phyloP scores from a whole-genome alignment of 2,329 filamentous ascomycete species.

The Emmonsiellopsis sp. region DNA sequence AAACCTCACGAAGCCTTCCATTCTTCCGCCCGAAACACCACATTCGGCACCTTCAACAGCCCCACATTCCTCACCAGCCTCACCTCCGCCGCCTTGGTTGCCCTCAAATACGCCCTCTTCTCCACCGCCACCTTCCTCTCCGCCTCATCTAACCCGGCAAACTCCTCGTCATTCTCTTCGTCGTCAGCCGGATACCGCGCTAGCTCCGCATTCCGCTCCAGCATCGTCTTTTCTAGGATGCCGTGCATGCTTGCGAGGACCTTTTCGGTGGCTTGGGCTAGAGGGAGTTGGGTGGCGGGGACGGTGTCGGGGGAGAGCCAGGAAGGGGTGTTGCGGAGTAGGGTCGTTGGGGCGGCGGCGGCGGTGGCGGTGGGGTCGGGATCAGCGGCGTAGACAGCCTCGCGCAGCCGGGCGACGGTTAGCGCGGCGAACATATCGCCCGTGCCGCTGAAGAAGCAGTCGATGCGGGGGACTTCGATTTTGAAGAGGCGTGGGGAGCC shows the following conservation, averaged over 20 bases:
- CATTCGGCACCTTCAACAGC: slow-evolving; percentile 56
- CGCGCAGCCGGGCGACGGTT: slow-evolving; percentile 75
- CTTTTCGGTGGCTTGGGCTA: slow-evolving; percentile 75
- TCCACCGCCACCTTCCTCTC: slow-evolving; percentile 37
- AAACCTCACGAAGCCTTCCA: slow-evolving; percentile 10
- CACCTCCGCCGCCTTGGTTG: slow-evolving; percentile 81
- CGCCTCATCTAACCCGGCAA: slow-evolving; percentile 22
- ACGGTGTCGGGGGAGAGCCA: slow-evolving; percentile 76
- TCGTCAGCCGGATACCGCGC: slow-evolving; percentile 19
- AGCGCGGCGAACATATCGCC: slow-evolving; percentile 98
- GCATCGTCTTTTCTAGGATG: slow-evolving; percentile 59
- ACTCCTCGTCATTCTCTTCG: slow-evolving; percentile 9
- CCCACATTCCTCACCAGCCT: slow-evolving; percentile 66
- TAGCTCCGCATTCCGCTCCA: slow-evolving; percentile 58
- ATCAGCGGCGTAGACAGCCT: slow-evolving; percentile 54
- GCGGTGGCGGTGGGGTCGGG: slow-evolving; percentile 7
- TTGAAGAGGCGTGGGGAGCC: slow-evolving; percentile 73
- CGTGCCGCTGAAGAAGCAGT: slow-evolving; percentile 92
- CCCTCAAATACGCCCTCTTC: slow-evolving; percentile 55
- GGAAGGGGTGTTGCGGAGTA: slow-evolving; percentile 45
- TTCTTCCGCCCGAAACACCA: slow-evolving; percentile 49
- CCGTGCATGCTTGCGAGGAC: slow-evolving; percentile 89
- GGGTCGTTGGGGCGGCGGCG: slow-evolving; percentile 19
- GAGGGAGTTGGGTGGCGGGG: slow-evolving; percentile 59
- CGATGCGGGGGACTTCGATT: slow-evolving; percentile 74